Base-by-base conservation (phyloP, 441 rosid species). In the Euphorbia celastroides region DNA sequence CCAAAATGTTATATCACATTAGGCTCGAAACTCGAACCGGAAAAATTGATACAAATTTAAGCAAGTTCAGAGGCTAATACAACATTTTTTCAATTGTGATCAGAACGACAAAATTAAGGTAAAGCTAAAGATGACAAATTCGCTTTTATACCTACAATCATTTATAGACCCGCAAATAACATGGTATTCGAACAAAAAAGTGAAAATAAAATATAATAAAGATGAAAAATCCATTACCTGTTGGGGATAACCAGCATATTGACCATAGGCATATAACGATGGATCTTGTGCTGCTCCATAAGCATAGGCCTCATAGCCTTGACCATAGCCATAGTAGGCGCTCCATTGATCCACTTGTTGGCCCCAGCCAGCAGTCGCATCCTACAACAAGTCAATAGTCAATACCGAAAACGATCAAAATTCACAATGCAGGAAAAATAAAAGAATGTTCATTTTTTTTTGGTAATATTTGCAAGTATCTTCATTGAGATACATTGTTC, bases 281-380 rank as follows among this genome's bases (percentile, higher is more conserved):
- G 96, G 99, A 76, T 89, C 99, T 34, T 85, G 93, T 44, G 89
- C 20, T 67, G 86, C 78, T 27, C 86, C 96, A 78, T 93, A 93
- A 64, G 72, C 89, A 82, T 88, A 91, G 14, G 92, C 87, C 73
- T 93, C 97, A 61, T 93, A 93, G 46, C 96, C 95, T 78, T 93
- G 99, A 46, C 90, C 96, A 74, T 93, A 93, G 74, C 93, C 93
- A 69, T 94, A 94, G 66, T 94, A 88, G 17, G 93, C 92, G 67
- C 69, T 80, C 97, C 99, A 93, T 38, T 85, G 99, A 83, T 93
- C 97, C 32, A 85, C 87, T 82, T 88, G 96, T 67, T 85, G 72
- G 32, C 74, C 88, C 86, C 85, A 83, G 60, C 83, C 72, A 75
- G 83, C 79, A 41, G 83, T 69, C 59, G 74, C 67, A 38, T 91